Base-by-base conservation (phyloP, 2,329 filamentous ascomycete species). In the Neonectria hederae region DNA sequence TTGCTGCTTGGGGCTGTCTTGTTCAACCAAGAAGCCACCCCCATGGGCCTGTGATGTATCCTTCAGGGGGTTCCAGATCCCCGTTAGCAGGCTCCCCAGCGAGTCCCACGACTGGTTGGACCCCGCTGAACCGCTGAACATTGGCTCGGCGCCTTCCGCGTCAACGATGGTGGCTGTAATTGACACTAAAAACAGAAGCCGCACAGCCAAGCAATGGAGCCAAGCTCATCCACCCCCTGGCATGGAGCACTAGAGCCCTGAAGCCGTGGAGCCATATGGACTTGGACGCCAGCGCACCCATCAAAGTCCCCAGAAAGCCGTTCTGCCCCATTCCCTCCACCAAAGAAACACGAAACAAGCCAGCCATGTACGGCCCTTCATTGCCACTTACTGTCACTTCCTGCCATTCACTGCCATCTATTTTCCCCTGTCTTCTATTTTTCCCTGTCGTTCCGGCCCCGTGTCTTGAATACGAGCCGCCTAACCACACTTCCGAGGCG, bases 1-100 rank as follows among this genome's bases (percentile, higher is more conserved):
- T 65, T 72, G 60, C 65, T 72, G 69, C 49, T 70, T n/a, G n/a
- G n/a, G n/a, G n/a, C n/a, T 17, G 68, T 69, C 63, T 66, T 65
- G 62, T 52, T 24, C 38, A 69, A 54, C 65, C 54, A 65, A 65
- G 63, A 65, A 46, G 51, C 35, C 62, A 60, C 55, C 22, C 48
- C 49, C 55, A 59, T 48, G 26, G 32, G 26, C 43, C 48, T 21
- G 59, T 42, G 45, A 58, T 35, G 55, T 52, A 54, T 45, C 56
- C 45, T 64, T 64, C 52, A 65, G 62, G 62, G 62, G 61, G 54
- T 42, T n/a, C 46, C 24, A 57, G 13, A 45, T 32, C 60, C 61
- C 28, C 9, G 49, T 45, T 21, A 53, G 56, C 35, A 30, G 45
- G 28, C 52, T 59, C n/a, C n/a, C 35, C n/a, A n/a, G n/a, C n/a